Percentiles rank a stretch among this genome's conserved stretches.
Conservation (phyloP, 345 rosid genomes). For the Viola odorata region DNA sequence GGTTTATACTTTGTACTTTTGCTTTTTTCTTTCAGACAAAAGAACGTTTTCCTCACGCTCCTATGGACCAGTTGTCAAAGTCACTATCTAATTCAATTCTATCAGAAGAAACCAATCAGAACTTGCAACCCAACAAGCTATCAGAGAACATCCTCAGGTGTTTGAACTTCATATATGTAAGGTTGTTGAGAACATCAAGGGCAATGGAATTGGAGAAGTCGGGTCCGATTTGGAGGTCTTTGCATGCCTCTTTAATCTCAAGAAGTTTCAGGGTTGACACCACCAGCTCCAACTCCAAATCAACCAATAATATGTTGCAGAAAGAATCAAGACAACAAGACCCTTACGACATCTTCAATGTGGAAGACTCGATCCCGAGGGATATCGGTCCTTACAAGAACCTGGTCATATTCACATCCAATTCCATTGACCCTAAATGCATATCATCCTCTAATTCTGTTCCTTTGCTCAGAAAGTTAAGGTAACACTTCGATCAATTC, state of each 20-base stretch:
- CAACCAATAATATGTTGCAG: conserved; percentile 28
- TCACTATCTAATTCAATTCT: conserved; percentile 43
- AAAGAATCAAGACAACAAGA: conserved; percentile 83
- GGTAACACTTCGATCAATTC: conserved; percentile 30
- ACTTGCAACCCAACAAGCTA: conserved; percentile 75
- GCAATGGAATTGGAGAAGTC: conserved; percentile 73
- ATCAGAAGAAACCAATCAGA: conserved; percentile 58
- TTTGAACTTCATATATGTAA: conserved; percentile 63
- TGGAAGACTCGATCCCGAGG: conserved; percentile 74
- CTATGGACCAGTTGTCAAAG: conserved; percentile 47
- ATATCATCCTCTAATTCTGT: conserved; percentile 72
- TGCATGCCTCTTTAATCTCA: conserved; percentile 45
- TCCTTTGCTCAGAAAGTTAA: conserved; percentile 63
- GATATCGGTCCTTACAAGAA: conserved; percentile 90
- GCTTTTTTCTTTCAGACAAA: conserved; percentile 34
- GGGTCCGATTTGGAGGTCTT: conserved; percentile 58
- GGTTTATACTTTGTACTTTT: no score
- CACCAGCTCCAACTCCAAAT: conserved; percentile 37
- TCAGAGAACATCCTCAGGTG: conserved; percentile 85
- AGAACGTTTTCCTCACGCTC: conserved; percentile 43
- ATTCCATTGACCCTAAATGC: conserved; percentile 76
- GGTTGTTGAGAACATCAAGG: conserved; percentile 79
- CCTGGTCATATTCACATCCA: conserved; percentile 71
- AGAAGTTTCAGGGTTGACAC: conserved; percentile 72
- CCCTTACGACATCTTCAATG: conserved; percentile 70